Conservation (phyloP, 2,329 filamentous ascomycete species). For the Aspergillus ibericus region DNA sequence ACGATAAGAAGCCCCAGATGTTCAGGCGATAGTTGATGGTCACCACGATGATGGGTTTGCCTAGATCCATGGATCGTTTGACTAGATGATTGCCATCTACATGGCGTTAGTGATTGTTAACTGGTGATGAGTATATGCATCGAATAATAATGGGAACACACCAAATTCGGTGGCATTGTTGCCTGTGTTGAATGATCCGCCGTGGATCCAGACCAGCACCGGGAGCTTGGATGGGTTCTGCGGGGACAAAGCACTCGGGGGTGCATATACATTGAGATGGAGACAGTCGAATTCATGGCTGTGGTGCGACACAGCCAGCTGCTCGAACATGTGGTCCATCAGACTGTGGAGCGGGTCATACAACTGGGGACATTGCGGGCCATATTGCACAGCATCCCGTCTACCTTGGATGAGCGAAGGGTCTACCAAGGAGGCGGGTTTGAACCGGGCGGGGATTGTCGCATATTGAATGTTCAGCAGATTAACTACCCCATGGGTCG, state of each 20-base stretch:
- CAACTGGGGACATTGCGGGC: neutral
- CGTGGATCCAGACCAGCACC: neutral
- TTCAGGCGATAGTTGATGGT: constrained; percentile 1
- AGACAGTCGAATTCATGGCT: neutral
- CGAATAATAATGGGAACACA: neutral
- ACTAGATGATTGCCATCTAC: neutral
- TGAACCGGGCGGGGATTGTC: neutral
- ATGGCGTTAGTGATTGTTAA: neutral
- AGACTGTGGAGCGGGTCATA: neutral
- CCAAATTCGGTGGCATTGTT: neutral
- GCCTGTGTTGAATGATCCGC: neutral
- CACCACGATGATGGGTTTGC: neutral
- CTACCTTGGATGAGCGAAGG: neutral
- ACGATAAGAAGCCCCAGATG: neutral
- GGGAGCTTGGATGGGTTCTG: neutral
- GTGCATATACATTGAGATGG: neutral
- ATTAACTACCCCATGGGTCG: neutral
- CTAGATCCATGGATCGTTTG: neutral
- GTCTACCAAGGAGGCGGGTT: neutral
- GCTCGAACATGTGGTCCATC: neutral
- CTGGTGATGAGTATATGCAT: neutral
- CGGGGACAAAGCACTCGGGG: neutral
- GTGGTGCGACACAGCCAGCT: neutral
- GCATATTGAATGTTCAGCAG: neutral
- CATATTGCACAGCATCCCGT: neutral